Base-by-base conservation (phyloP, 2,329 filamentous ascomycete genomes). In the Pyrenochaeta sp. region DNA sequence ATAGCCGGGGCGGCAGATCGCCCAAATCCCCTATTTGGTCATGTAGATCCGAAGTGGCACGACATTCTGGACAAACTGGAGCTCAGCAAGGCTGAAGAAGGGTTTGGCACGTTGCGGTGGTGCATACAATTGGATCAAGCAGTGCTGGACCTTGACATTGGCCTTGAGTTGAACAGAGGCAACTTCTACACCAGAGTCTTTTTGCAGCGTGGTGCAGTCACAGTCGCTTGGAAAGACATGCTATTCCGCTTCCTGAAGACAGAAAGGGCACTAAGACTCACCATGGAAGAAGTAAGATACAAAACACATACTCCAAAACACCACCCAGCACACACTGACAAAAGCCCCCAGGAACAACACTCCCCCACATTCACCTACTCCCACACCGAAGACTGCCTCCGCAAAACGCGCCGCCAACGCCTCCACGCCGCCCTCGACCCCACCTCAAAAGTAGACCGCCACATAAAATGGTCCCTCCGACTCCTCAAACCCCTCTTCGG, bases 351-450 rank as follows among this genome's bases (percentile, higher is more conserved):
- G 53, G 62, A 57, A 35, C 31, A 20, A 18, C 24, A 50, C 5
- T 48, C 48, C n/a, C n/a, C n/a, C 0, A 7, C 2, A 0, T 64
- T 56, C 23, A 65, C 65, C 1, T 68, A 56, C 36, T 51, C 40
- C 21, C 52, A 53, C 29, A 13, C 38, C 9, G 64, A 65, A 50
- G 65, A 69, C 37, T 65, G 63, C 37, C 41, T 69, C 2, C 58
- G 65, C 14, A 35, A 48, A 3, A 28, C 62, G 2, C 60, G 66
- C n/a, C 63, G 66, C n/a, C 41, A 53, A 10, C 53, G 55, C 1
- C 35, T 67, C 6, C 49, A 50, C 7, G 27, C 50, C 4, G 27
- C 44, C 0, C 58, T 67, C 1, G 36, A 63, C n/a, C 37, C 32
- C 0, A 15, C 48, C 3, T 20, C 49, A 3, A 47, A 41, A 6